Base-by-base conservation (phyloP, 495 filamentous ascomycete genomes). In the Lasiosphaeria ovina region DNA sequence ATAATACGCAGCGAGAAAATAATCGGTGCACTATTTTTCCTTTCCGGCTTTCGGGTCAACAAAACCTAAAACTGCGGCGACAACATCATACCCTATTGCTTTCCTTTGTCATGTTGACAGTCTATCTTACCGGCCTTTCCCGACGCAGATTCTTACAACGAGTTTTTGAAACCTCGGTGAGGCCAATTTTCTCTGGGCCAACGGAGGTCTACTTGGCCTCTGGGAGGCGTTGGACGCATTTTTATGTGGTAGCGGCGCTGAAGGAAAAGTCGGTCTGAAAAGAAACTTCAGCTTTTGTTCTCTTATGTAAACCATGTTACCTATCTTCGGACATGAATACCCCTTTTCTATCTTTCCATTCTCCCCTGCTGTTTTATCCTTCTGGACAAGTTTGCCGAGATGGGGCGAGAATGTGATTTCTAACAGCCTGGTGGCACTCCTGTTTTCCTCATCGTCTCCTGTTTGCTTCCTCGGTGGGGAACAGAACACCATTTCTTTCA, bases 271-370 rank as follows among this genome's bases (percentile, higher is more conserved):
- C 59, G 55, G 55, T 50, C 42, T 51, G 14, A 33, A n/a, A 55
- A 35, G 24, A 42, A 51, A n/a, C n/a, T 9, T 35, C 33, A 53
- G 36, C 24, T 58, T 59, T 58, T 53, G 6, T 38, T 48, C 59
- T 63, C 55, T 61, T 40, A 61, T 68, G 62, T 67, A 47, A 11
- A 63, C 55, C 58, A 63, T 58, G 62, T 63, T 69, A 55, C 60
- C 57, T 66, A 60, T 54, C 44, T 11, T n/a, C 44, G 44, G 44
- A 47, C 58, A 58, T 61, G 61, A 69, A 68, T 68, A 66, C 63
- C 66, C 66, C 32, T 31, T 62, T 61, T 16, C 24, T 54, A 45
- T 57, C 6, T 47, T 47, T n/a, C 12, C 11, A 57, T 44, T 35
- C 16, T 35, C 50, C 55, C 45, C 51, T 36, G 8, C 16, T 42